A percentile compares a stretch with the other conserved stretches of the same genome.
Evolutionary conservation across 2,329 filamentous ascomycete genomes (phyloP).

Genomic region (Aspergillus pseudoviridinutans): DNA sequence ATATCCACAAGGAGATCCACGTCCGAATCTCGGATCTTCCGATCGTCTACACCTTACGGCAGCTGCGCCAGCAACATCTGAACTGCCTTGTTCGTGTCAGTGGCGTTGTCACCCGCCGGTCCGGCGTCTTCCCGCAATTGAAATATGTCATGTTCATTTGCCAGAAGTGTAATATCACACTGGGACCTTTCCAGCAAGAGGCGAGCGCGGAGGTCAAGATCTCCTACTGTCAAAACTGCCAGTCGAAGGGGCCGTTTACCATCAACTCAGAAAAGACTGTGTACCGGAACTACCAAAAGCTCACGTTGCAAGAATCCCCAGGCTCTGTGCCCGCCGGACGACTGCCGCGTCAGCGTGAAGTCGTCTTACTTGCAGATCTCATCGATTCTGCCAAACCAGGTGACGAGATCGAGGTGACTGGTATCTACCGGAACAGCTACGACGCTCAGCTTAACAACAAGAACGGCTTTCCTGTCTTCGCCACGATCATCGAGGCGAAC

Average conservation of each 20-base stretch:
- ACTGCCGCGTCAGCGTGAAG: slow-evolving; percentile 86
- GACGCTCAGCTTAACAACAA: slow-evolving; percentile 97
- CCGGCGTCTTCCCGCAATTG: slow-evolving; percentile 92
- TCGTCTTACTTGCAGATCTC: slow-evolving; percentile 92
- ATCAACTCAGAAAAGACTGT: slow-evolving; percentile 97
- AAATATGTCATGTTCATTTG: slow-evolving; percentile 99
- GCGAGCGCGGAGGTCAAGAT: slow-evolving; percentile 95
- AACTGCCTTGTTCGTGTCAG: slow-evolving; percentile 94
- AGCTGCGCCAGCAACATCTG: slow-evolving; percentile 89
- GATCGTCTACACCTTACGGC: slow-evolving; percentile 89
- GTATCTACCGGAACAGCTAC: slow-evolving; percentile 97
- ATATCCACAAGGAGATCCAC: slow-evolving; percentile 96
- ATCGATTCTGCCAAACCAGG: slow-evolving; percentile 96
- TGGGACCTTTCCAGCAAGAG: slow-evolving; percentile 96
- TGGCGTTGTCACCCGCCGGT: slow-evolving; percentile 90
- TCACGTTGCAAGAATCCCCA: slow-evolving; percentile 94
- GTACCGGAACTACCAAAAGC: slow-evolving; percentile 97
- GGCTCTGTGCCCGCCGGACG: slow-evolving; percentile 95
- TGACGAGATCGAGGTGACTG: slow-evolving; percentile 95
- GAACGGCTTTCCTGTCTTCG: slow-evolving; percentile 97
- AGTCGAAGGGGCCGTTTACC: slow-evolving; percentile 89
- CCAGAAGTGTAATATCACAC: slow-evolving; percentile 81
- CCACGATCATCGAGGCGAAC: slow-evolving; percentile 95
- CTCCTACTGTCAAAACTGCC: slow-evolving; percentile 92
- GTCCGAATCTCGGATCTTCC: slow-evolving; percentile 94